phyloP scores from a whole-genome alignment of 2,329 filamentous ascomycete genomes.

The Pleoardoris graminearum region DNA sequence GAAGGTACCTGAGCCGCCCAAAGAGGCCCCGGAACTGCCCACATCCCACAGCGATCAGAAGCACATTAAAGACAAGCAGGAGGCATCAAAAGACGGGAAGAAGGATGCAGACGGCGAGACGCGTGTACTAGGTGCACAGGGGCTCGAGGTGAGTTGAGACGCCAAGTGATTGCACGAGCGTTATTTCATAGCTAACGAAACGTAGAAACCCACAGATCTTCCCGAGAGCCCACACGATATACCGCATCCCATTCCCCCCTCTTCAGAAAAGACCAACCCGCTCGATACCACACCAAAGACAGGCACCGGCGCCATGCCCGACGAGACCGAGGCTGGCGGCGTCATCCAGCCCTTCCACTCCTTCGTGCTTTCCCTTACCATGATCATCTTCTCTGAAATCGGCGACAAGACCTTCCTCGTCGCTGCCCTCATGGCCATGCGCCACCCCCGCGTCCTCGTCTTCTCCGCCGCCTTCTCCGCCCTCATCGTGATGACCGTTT shows the following conservation, averaged over 20 bases:
- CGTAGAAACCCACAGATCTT: constrained; percentile 76
- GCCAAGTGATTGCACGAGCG: background rate
- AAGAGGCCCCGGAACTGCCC: constrained; percentile 80
- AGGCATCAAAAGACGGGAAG: constrained; percentile 1
- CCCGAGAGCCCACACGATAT: constrained; percentile 77
- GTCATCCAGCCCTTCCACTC: constrained; percentile 84
- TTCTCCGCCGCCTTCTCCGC: constrained; percentile 95
- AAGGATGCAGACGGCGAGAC: constrained; percentile 14
- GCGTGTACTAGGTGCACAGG: constrained; percentile 39
- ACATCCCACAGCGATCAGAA: constrained; percentile 70
- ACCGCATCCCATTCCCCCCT: constrained; percentile 67
- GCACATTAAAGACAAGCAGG: constrained; percentile 48
- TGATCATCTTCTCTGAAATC: constrained; percentile 96
- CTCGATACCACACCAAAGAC: constrained; percentile 37
- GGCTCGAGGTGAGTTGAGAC: constrained; percentile 40
- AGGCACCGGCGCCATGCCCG: constrained; percentile 27
- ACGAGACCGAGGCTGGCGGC: constrained; percentile 56
- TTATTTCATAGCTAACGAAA: constrained; percentile 16
- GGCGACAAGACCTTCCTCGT: constrained; percentile 99
- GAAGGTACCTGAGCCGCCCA: constrained; percentile 80
- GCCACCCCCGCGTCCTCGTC: constrained; percentile 88
- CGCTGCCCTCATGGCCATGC: constrained; percentile 98
- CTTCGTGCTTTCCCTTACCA: constrained; percentile 87
- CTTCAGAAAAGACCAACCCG: constrained; percentile 67
- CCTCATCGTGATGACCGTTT: constrained; percentile 88